Conservation (phyloP, 371 early-diverging fungal species). For the Rhizopus sp. region DNA sequence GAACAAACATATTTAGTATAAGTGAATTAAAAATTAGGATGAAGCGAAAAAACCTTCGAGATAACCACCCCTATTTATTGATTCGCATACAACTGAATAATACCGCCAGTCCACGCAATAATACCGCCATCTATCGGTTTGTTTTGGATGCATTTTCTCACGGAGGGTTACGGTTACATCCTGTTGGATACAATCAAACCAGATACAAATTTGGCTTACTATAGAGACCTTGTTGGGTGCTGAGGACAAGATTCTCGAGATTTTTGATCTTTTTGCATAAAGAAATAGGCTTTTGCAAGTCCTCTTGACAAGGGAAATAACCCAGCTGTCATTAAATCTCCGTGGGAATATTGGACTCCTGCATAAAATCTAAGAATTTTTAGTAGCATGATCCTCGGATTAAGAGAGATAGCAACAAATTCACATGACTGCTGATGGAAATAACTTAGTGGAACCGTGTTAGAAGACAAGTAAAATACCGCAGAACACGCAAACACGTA, state of each 20-base stretch:
- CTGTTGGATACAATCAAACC: too few relatives aligned
- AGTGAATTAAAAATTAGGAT: neutral
- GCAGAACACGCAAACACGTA: too few relatives aligned
- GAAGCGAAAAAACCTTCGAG: neutral
- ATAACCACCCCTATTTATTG: neutral
- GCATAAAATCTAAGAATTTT: neutral
- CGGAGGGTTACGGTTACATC: neutral
- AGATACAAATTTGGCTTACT: too few relatives aligned
- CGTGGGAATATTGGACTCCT: neutral
- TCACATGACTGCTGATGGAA: too few relatives aligned
- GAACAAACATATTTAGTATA: constrained; percentile 9
- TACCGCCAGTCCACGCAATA: constrained; percentile 19
- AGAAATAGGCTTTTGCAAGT: neutral
- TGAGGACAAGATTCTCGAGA: neutral
- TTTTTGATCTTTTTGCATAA: neutral
- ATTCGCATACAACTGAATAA: constrained; percentile 11
- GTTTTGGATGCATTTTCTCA: constrained; percentile 2
- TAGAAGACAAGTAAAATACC: too few relatives aligned
- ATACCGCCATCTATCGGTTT: constrained; percentile 15
- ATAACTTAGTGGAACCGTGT: too few relatives aligned
- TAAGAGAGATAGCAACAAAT: too few relatives aligned
- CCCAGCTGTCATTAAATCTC: neutral
- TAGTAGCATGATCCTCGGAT: too few relatives aligned
- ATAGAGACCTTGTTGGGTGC: too few relatives aligned
- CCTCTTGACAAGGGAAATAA: too few relatives aligned